Base-by-base conservation (phyloP, 768 basidiomycete genomes). In the Cystofilobasidium capitatum region DNA sequence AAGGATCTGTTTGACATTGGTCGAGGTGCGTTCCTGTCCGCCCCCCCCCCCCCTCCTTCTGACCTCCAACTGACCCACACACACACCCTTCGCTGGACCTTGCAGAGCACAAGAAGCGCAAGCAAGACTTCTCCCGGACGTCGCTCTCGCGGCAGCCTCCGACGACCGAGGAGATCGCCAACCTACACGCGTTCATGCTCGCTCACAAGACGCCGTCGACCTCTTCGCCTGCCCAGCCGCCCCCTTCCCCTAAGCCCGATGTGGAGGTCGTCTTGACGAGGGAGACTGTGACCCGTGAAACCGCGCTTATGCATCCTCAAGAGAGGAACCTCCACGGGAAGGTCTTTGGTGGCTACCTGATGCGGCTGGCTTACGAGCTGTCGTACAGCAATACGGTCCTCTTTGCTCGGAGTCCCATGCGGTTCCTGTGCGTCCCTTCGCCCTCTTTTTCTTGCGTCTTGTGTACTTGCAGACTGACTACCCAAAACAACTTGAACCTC, bases 101-200 rank as follows among this genome's bases (percentile, higher is more conserved):
- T 33, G 16, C 29, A 65, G 88, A 82, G 22, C 81, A 87, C 73
- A 86, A 86, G 74, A 76, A 79, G 37, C 79, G 84, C 22, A 82
- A 87, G 29, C 81, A 81, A 71, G 79, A 81, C 0, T 77, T 76
- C 16, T 83, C 83, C 0, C 79, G 82, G 58, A 82, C 80, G 24
- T 86, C 89, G 0, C 80, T 91, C 9, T 81, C 83, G 4, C 84
- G 82, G 54, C 85, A 88, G 0, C 90, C 89, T 3, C 89, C 89
- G 0, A 84, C 82, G 13, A 86, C 85, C 3, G 75, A 77, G 3
- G 89, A 92, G 75, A 85, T 87, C 0, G 80, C 79, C 35, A 81
- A 81, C 24, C 79, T 92, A 12, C 89, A 92, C 73, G 76, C 83
- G 3, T 82, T 86, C 42, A 88, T 84, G 73, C 80, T 91, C 36